Conservation (phyloP, 2,329 filamentous ascomycete species). For the Huntiella decipiens region DNA sequence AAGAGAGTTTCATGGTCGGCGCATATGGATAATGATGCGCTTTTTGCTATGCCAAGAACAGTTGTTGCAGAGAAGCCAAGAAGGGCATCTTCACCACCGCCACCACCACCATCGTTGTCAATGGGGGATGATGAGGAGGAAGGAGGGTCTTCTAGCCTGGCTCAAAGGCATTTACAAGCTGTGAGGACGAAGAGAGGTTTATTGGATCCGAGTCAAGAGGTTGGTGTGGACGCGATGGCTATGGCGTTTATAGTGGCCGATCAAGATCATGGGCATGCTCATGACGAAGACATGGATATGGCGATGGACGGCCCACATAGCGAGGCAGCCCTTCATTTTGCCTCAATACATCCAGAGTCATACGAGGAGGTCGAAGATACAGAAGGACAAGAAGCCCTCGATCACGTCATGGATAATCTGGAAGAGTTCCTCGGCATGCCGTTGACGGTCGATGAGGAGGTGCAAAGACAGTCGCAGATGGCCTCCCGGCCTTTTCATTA, state of each 20-base stretch:
- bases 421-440: conserved; percentile 24
- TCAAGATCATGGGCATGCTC: conserved; percentile 5
- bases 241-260: conserved; percentile 30
- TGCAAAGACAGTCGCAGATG: conserved; percentile 12
- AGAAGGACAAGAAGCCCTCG: conserved; percentile 9
- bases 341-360: conserved; percentile 11
- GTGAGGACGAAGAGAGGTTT: conserved; percentile 1
- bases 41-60: conserved; percentile 1
- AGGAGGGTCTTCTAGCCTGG: conserved; percentile 14
- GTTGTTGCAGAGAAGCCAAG: background rate
- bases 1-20: conserved; percentile 22
- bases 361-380: conserved; percentile 25
- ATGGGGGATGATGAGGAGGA: background rate
- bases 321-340: too few species aligned
- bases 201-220: conserved; percentile 5
- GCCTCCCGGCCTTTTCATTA: background rate
- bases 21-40: conserved; percentile 5
- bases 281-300: conserved; percentile 2
- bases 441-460: conserved; percentile 19
- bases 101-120: conserved; percentile 5
- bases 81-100: conserved; percentile 11
- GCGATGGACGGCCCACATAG: conserved; percentile 6
- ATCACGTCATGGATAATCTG: conserved; percentile 27
- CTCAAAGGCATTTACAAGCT: conserved; percentile 7
- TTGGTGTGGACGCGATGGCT: conserved; percentile 29